phyloP scores from a whole-genome alignment of 352 stramenopile genomes.

The Phytophthora megakarya region DNA sequence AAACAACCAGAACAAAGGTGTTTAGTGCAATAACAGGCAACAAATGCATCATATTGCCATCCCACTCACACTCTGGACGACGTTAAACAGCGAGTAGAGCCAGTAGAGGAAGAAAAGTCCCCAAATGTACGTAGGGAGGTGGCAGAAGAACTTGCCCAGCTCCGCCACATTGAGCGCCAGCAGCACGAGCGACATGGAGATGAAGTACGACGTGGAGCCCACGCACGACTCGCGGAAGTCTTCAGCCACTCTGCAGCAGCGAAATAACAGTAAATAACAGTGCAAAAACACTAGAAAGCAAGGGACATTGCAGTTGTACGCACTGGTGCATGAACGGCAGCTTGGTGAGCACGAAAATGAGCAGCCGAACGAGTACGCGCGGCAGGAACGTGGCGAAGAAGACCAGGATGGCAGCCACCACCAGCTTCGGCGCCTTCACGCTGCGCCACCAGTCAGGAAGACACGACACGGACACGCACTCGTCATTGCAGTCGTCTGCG shows the following conservation, averaged over 20 bases:
- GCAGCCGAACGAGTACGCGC: constrained; percentile 78
- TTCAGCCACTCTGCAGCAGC: constrained; percentile 61
- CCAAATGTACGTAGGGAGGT: constrained; percentile 86
- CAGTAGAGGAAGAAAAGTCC: constrained; percentile 89
- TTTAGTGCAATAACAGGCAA: not conserved
- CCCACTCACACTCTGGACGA: constrained; percentile 78
- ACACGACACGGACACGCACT: constrained; percentile 54
- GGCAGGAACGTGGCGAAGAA: constrained; percentile 90
- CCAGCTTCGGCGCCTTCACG: constrained; percentile 45
- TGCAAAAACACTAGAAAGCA: too few species aligned
- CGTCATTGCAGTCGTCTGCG: constrained; percentile 30
- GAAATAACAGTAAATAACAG: constrained; percentile 1
- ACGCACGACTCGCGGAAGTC: constrained; percentile 84
- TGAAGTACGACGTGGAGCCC: constrained; percentile 82
- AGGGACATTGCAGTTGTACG: constrained; percentile 2
- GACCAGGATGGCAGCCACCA: constrained; percentile 71
- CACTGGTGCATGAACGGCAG: constrained; percentile 86
- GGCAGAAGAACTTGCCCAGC: constrained; percentile 69
- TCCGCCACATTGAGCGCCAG: constrained; percentile 62
- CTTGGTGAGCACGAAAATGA: constrained; percentile 89
- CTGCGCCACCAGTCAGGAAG: constrained; percentile 64
- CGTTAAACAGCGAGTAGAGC: constrained; percentile 90
- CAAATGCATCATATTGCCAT: not conserved
- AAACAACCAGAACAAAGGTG: constrained; percentile 10
- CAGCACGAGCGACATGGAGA: constrained; percentile 78